These are phyloP conservation scores for Xylaria sp. DNA, from an alignment of 2,329 filamentous ascomycete genomes.

Conservation along the genomic window DNA sequence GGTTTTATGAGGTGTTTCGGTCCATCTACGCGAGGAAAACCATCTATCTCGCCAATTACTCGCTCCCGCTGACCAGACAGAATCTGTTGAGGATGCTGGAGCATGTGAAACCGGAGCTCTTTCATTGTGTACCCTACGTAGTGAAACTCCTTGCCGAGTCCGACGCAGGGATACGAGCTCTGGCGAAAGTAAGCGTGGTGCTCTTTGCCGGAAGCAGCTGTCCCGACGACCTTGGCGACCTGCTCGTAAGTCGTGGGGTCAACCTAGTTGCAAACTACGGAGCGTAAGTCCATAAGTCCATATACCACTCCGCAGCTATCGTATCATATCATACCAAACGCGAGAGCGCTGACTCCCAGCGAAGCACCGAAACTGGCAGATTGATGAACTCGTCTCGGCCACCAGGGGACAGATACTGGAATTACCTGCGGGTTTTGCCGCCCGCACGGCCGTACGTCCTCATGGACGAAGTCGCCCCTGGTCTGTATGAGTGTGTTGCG, in stretches of 20 bases:
- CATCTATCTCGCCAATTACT: constrained; percentile 61
- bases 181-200: constrained; percentile 58
- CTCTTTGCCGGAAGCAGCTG: constrained; percentile 63
- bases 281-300: constrained; percentile 54
- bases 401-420: constrained; percentile 63
- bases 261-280: constrained; percentile 63
- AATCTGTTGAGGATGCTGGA: constrained; percentile 56
- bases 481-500: constrained; percentile 50
- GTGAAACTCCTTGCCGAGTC: constrained; percentile 67
- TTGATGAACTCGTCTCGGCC: constrained; percentile 66
- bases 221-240: constrained; percentile 64
- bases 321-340: not conserved
- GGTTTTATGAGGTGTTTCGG: constrained; percentile 60
- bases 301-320: not conserved
- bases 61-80: constrained; percentile 60
- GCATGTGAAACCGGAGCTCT: constrained; percentile 57
- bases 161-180: constrained; percentile 58
- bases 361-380: constrained; percentile 66
- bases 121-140: constrained; percentile 68
- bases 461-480: constrained; percentile 49
- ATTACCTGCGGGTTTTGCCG: constrained; percentile 60
- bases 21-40: constrained; percentile 58
- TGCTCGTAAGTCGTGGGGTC: constrained; percentile 59
- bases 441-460: constrained; percentile 55
- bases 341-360: constrained; percentile 9